phyloP scores from a whole-genome alignment of 768 basidiomycete species.

The Kwoniella newhampshirensis region DNA sequence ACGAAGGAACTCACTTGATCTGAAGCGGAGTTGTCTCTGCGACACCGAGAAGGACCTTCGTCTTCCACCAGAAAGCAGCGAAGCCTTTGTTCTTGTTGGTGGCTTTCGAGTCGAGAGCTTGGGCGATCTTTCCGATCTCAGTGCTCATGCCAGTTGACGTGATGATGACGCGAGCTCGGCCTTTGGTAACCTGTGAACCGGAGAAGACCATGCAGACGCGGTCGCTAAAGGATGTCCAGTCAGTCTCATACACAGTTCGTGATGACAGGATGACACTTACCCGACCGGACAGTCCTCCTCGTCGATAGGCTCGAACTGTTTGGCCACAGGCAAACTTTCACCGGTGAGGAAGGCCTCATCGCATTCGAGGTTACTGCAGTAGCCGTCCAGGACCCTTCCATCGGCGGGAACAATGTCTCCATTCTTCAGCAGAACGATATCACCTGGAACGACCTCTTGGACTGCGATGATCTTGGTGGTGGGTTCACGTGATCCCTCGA shows the following conservation, averaged over 20 bases:
- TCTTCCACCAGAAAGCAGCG: conserved; percentile 60
- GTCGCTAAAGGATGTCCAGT: conserved; percentile 18
- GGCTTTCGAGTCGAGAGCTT: conserved; percentile 53
- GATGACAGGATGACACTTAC: conserved; percentile 15
- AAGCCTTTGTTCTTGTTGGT: conserved; percentile 46
- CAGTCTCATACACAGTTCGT: background rate
- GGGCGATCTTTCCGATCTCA: conserved; percentile 56
- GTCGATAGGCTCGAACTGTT: conserved; percentile 53
- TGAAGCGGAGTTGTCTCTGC: conserved; percentile 56
- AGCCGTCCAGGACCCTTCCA: conserved; percentile 56
- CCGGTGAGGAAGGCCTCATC: conserved; percentile 60
- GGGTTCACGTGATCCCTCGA: conserved; percentile 8
- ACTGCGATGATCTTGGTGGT: conserved; percentile 36
- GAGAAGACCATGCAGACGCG: conserved; percentile 54
- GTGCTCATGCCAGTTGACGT: conserved; percentile 61
- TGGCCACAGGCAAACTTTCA: conserved; percentile 57
- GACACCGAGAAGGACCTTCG: conserved; percentile 56
- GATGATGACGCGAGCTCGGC: conserved; percentile 59
- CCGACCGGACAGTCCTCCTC: conserved; percentile 48
- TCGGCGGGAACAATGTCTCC: conserved; percentile 57
- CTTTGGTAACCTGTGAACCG: conserved; percentile 57
- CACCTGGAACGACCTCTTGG: conserved; percentile 56
- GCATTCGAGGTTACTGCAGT: conserved; percentile 57
- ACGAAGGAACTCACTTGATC: conserved; percentile 54
- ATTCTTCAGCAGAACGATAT: conserved; percentile 56